phyloP scores from a whole-genome alignment of 495 filamentous ascomycete species.

The Hyphodiscus hymeniophilus region DNA sequence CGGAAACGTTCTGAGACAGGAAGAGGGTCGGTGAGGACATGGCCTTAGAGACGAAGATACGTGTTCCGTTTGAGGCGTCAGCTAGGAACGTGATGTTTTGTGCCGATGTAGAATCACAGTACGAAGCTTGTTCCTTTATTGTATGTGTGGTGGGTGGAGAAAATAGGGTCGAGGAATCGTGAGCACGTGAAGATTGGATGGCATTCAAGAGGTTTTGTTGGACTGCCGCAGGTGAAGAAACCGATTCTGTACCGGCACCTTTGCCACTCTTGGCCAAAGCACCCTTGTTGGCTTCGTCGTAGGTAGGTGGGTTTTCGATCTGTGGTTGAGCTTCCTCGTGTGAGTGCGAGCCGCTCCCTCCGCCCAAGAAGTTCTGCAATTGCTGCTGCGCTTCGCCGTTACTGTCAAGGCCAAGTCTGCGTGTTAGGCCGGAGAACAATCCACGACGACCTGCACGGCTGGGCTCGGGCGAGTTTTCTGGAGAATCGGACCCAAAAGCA shows the following conservation, averaged over 20 bases:
- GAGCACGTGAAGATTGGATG: conserved; percentile 70
- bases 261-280: not conserved
- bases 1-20: conserved; percentile 48
- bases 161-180: conserved; percentile 64
- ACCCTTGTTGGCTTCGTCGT: conserved; percentile 14
- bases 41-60: conserved; percentile 56
- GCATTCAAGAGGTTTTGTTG: conserved; percentile 68
- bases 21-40: conserved; percentile 40
- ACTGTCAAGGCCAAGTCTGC: conserved; percentile 55
- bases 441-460: conserved; percentile 29
- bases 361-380: conserved; percentile 31
- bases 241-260: conserved; percentile 24
- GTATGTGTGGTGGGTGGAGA: conserved; percentile 59
- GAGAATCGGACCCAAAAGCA: conserved; percentile 44
- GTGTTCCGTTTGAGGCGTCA: conserved; percentile 60
- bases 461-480: conserved; percentile 32
- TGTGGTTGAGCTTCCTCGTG: conserved; percentile 4
- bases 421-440: conserved; percentile 57
- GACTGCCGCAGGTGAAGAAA: conserved; percentile 47
- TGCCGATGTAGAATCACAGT: conserved; percentile 78
- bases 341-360: no score
- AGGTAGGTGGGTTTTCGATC: conserved; percentile 11
- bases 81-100: conserved; percentile 72
- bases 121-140: conserved; percentile 77
- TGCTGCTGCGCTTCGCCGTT: conserved; percentile 30